Evolutionary conservation across 2,329 filamentous ascomycete species (phyloP).

Genomic region (Cytospora schulzeri): DNA sequence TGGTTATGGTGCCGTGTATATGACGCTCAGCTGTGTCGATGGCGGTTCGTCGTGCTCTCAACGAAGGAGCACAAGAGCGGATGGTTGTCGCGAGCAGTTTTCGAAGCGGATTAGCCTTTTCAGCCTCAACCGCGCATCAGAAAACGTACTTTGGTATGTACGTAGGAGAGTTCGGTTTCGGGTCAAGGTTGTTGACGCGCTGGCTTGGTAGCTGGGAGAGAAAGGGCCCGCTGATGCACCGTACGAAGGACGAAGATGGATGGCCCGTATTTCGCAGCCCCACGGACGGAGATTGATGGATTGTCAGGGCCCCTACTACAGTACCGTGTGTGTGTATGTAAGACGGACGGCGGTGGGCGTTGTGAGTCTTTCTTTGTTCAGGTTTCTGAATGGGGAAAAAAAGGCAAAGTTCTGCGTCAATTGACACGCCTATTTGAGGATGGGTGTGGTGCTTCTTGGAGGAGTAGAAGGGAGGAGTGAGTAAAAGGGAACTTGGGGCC

Average conservation of each 20-base stretch:
- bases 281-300: conserved; percentile 20
- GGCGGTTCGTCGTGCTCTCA: background rate
- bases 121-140: background rate
- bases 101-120: background rate
- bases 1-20: background rate
- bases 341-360: background rate
- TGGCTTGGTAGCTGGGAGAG: conserved; percentile 6
- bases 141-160: background rate
- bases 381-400: background rate
- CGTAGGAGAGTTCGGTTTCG: background rate
- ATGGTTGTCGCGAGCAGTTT: background rate
- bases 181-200: conserved; percentile 6
- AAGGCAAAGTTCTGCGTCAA: background rate
- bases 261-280: conserved; percentile 23
- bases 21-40: background rate
- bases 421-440: conserved; percentile 3
- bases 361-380: conserved; percentile 4
- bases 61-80: background rate
- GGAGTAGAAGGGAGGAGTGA: background rate
- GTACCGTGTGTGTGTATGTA: no score
- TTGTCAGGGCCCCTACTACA: background rate
- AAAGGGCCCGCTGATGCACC: conserved; percentile 14
- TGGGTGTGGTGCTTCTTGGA: background rate
- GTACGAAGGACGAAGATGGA: conserved; percentile 17
- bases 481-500: background rate